A percentile compares a stretch with the other conserved stretches of the same genome.
These are phyloP conservation scores for Tinospora cordifolia DNA, from an alignment of 164 flowering plant species.

Conservation along the genomic window DNA sequence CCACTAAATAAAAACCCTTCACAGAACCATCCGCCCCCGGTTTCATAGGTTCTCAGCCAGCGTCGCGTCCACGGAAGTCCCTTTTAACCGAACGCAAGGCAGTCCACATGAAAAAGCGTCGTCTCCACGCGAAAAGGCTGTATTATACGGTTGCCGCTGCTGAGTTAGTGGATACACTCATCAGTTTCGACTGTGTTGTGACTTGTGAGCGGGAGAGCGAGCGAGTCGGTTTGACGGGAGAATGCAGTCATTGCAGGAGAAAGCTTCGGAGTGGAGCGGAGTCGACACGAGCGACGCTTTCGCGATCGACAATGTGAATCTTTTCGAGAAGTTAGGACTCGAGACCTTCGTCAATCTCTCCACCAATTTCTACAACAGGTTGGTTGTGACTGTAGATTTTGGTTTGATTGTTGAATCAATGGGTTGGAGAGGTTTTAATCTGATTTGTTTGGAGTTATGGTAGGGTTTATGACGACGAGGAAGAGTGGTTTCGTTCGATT, in stretches of 20 bases:
- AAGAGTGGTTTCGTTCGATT: slow-evolving; percentile 88
- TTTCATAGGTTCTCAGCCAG: not conserved
- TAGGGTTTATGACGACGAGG: slow-evolving; percentile 92
- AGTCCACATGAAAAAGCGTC: not conserved
- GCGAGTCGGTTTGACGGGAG: slow-evolving; percentile 3
- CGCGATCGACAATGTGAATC: slow-evolving; percentile 64
- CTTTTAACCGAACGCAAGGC: not conserved
- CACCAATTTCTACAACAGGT: slow-evolving; percentile 83
- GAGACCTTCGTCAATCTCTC: slow-evolving; percentile 79
- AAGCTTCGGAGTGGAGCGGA: slow-evolving; percentile 89
- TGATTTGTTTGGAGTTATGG: not conserved
- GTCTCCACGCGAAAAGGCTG: not conserved
- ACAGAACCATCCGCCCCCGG: not conserved
- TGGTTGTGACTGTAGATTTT: not conserved
- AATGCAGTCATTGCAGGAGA: slow-evolving; percentile 78
- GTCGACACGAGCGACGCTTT: slow-evolving; percentile 60
- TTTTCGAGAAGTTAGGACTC: slow-evolving; percentile 64
- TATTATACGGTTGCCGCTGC: not conserved
- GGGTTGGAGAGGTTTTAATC: not conserved
- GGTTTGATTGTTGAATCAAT: not conserved
- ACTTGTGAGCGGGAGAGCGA: no score
- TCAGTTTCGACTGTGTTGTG: not conserved
- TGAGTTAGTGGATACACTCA: not conserved
- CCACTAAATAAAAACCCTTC: not conserved
- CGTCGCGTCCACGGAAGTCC: no score